phyloP scores from a whole-genome alignment of 2,329 filamentous ascomycete species.

The Microcyclospora tardicrescens region DNA sequence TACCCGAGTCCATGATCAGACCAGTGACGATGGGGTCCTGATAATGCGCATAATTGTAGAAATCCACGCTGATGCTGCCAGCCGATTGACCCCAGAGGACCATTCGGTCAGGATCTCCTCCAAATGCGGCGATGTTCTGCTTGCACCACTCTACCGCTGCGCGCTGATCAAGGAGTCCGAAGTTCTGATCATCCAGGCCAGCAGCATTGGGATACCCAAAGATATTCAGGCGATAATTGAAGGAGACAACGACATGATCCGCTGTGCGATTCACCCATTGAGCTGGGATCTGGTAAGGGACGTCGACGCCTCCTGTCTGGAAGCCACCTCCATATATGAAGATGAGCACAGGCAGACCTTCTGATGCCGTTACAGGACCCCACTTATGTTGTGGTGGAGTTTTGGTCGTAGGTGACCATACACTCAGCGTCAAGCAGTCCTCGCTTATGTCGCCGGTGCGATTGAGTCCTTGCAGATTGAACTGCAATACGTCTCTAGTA shows the following conservation, averaged over 20 bases:
- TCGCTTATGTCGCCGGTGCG: constrained; percentile 22
- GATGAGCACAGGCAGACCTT: constrained; percentile 31
- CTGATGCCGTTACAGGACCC: neutral
- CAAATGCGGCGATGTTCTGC: constrained; percentile 39
- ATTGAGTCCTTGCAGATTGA: constrained; percentile 19
- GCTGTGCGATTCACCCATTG: constrained; percentile 29
- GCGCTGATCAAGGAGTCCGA: constrained; percentile 43
- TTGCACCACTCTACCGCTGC: constrained; percentile 40
- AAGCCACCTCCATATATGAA: constrained; percentile 40
- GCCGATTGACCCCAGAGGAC: constrained; percentile 19
- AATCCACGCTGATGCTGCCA: constrained; percentile 16
- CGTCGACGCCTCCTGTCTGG: constrained; percentile 29
- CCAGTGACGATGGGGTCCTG: constrained; percentile 27
- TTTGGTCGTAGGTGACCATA: constrained; percentile 30
- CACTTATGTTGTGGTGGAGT: constrained; percentile 1
- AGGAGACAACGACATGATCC: constrained; percentile 5
- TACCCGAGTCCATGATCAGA: constrained; percentile 27
- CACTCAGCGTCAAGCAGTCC: constrained; percentile 35
- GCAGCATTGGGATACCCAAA: constrained; percentile 30
- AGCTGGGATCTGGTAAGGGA: constrained; percentile 35
- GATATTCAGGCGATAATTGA: constrained; percentile 32
- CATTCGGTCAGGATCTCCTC: constrained; percentile 27
- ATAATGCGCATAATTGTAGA: constrained; percentile 22
- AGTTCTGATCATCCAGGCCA: constrained; percentile 27
- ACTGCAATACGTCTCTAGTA: constrained; percentile 17